Percentiles rank a stretch among this genome's conserved stretches.
Evolutionary conservation across 1,284 basidiomycete species (phyloP).

Genomic region (Coniophora puteana): DNA sequence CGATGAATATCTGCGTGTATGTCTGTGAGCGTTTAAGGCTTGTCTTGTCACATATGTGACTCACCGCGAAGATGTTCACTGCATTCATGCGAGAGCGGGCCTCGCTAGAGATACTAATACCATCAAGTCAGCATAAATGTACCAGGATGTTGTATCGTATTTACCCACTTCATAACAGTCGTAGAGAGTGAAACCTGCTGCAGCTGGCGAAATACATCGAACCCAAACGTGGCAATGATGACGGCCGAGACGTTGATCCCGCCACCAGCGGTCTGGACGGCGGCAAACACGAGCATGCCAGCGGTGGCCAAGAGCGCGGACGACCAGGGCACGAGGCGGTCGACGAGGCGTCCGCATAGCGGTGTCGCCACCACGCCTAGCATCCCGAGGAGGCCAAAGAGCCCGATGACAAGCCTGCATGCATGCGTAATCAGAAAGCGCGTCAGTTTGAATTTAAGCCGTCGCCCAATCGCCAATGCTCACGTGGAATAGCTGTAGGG

Average conservation of each 20-base stretch:
- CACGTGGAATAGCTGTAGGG: constrained; percentile 68
- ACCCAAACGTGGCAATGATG: constrained; percentile 38
- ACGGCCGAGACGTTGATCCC: constrained; percentile 59
- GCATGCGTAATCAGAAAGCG: no score
- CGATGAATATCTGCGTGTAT: constrained; percentile 43
- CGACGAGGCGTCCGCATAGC: constrained; percentile 56
- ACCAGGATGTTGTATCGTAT: no score
- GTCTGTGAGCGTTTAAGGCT: constrained; percentile 6
- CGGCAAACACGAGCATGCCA: constrained; percentile 39
- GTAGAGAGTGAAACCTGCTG: constrained; percentile 36
- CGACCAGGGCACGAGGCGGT: constrained; percentile 64
- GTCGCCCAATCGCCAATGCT: constrained; percentile 16
- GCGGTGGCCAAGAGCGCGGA: constrained; percentile 49
- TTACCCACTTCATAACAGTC: constrained; percentile 35
- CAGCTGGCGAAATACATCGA: constrained; percentile 44
- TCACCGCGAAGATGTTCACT: constrained; percentile 53
- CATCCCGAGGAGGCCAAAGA: constrained; percentile 71
- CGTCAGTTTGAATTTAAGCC: constrained; percentile 4
- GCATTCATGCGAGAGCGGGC: constrained; percentile 66
- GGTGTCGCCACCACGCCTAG: constrained; percentile 63
- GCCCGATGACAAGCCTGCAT: constrained; percentile 63
- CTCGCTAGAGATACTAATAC: constrained; percentile 50
- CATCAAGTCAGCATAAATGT: no score
- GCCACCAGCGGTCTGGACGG: constrained; percentile 55
- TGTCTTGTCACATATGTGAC: constrained; percentile 10